Evolutionary conservation across 306 rosid genomes (phyloP).

Genomic region (Pyrus betulifolia): DNA sequence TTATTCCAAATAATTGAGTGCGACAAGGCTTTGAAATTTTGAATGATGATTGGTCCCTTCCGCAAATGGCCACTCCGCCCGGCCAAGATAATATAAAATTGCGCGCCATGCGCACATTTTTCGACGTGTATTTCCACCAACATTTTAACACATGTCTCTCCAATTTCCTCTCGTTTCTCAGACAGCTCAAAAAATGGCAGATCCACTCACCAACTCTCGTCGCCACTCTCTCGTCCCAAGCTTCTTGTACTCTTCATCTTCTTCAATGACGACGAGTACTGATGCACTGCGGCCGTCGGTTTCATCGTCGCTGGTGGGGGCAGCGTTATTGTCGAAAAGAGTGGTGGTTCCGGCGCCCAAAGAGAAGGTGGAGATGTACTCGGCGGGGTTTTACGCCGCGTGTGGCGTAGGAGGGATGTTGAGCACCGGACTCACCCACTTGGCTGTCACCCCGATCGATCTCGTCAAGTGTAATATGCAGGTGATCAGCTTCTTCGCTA

Average conservation of each 20-base stretch:
- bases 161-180: neutral
- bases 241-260: conserved; percentile 40
- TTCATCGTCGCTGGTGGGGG: neutral
- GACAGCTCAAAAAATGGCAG: neutral
- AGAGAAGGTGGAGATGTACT: conserved; percentile 45
- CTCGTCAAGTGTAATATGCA: conserved; percentile 89
- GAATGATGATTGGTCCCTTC: neutral
- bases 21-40: neutral
- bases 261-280: neutral
- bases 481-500: conserved; percentile 21
- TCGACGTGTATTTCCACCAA: neutral
- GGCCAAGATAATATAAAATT: neutral
- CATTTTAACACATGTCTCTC: neutral
- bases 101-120: neutral
- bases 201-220: neutral
- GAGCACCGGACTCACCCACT: conserved; percentile 60
- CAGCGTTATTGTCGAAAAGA: neutral
- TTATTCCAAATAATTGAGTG: neutral
- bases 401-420: conserved; percentile 51
- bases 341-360: conserved; percentile 45
- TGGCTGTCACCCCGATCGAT: conserved; percentile 70
- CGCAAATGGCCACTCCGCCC: neutral
- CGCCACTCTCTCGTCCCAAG: conserved; percentile 45
- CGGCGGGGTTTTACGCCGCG: conserved; percentile 52
- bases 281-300: neutral